Evolutionary conservation across 257 asterid species (phyloP).

Genomic region (Lantana camara): DNA sequence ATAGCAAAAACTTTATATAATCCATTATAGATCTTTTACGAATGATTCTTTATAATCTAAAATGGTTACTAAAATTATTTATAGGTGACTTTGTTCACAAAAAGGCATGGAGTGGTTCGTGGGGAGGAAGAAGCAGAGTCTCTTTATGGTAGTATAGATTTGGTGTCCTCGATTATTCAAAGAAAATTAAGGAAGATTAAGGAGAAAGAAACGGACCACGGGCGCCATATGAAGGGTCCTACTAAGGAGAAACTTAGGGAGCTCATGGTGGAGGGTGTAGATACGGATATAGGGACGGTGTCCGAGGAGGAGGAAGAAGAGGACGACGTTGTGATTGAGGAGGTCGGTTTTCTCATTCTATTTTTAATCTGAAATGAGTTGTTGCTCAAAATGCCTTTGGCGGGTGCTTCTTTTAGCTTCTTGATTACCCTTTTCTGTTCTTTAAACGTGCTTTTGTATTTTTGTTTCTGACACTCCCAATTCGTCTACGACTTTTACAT

Average conservation of each 20-base stretch:
- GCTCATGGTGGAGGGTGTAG: slow-evolving; percentile 48
- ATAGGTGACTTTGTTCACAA: slow-evolving; percentile 88
- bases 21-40: background rate
- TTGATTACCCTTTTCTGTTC: too few relatives aligned
- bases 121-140: slow-evolving; percentile 90
- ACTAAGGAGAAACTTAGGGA: slow-evolving; percentile 71
- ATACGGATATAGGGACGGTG: slow-evolving; percentile 37
- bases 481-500: too few relatives aligned
- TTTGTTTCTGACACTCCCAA: too few relatives aligned
- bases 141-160: slow-evolving; percentile 72
- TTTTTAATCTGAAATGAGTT: too few relatives aligned
- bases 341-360: slow-evolving; percentile 45
- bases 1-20: background rate
- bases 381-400: too few relatives aligned
- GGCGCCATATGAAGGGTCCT: slow-evolving; percentile 91
- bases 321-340: slow-evolving; percentile 43
- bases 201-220: slow-evolving; percentile 94
- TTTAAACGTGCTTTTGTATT: too few relatives aligned
- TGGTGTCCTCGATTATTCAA: slow-evolving; percentile 78
- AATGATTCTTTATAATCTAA: slow-evolving; percentile 4
- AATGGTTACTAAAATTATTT: slow-evolving; percentile 17
- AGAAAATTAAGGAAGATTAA: slow-evolving; percentile 92
- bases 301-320: slow-evolving; percentile 44
- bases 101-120: slow-evolving; percentile 87
- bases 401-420: too few relatives aligned